These are phyloP conservation scores for Phytophthora pseudosyringae DNA, from an alignment of 352 stramenopile species.

Conservation along the genomic window DNA sequence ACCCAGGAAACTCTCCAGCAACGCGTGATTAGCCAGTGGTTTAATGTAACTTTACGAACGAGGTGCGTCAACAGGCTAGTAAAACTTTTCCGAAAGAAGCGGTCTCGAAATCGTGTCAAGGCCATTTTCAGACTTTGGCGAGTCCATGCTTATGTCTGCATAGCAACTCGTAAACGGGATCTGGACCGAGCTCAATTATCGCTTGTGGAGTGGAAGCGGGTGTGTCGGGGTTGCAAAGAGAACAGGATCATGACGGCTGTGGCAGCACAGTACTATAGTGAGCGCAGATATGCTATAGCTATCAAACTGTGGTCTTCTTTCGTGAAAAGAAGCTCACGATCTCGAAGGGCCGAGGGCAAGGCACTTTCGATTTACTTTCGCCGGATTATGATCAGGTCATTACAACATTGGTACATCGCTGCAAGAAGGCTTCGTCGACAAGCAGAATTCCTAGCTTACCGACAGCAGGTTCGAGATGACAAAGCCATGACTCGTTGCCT, in stretches of 20 bases:
- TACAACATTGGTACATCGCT: slow-evolving; percentile 43
- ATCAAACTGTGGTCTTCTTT: slow-evolving; percentile 23
- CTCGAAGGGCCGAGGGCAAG: slow-evolving; percentile 17
- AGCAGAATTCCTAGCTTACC: slow-evolving; percentile 18
- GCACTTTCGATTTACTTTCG: slow-evolving; percentile 43
- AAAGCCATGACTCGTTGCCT: slow-evolving; percentile 11
- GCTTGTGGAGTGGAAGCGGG: slow-evolving; percentile 28
- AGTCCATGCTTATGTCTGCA: slow-evolving; percentile 13
- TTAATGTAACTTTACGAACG: slow-evolving; percentile 36
- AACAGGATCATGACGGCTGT: slow-evolving; percentile 2
- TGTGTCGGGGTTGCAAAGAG: slow-evolving; percentile 8
- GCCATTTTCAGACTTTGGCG: slow-evolving; percentile 28
- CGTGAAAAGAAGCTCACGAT: background rate
- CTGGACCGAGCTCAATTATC: slow-evolving; percentile 4
- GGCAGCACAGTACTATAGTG: slow-evolving; percentile 26
- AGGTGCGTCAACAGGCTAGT: slow-evolving; percentile 45
- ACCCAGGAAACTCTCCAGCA: slow-evolving; percentile 8
- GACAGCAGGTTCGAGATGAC: slow-evolving; percentile 14
- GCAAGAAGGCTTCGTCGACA: slow-evolving; percentile 21
- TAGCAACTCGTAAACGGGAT: slow-evolving; percentile 16
- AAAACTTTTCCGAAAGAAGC: slow-evolving; percentile 56
- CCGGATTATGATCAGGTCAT: slow-evolving; percentile 16
- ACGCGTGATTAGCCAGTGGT: slow-evolving; percentile 32
- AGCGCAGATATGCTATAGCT: slow-evolving; percentile 24
- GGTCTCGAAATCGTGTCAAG: slow-evolving; percentile 10